Base-by-base conservation (phyloP, 1,139 yeast genomes). In the Taphrina betulina region DNA sequence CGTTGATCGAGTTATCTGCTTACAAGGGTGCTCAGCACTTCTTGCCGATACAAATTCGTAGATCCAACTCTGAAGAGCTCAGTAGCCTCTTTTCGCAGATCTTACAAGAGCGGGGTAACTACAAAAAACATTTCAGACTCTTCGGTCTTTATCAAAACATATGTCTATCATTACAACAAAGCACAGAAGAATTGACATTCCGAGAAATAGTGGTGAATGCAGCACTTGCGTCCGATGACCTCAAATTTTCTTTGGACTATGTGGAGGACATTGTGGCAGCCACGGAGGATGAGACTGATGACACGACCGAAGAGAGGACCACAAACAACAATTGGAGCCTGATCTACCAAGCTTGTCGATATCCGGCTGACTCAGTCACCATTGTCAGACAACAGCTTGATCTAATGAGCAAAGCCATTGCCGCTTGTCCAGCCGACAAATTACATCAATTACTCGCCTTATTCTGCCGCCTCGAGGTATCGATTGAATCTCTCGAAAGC, bases 181-280 rank as follows among this genome's bases (percentile, higher is more conserved):
- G 7, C 8, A 23, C 36, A 3, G 34, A 40, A 10, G 54, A 31
- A 14, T 19, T 10, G 10, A 22, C 29, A 16, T 40, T 23, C 19
- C 26, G 36, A 5, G 54, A 50, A 24, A 14, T 50, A 19, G 54
- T 50, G 5, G 46, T 35, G 12, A 50, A 50, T 33, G 45, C 54
- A 16, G 54, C 54, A 3, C 34, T 50, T 2, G 33, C 54, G 4
- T 41, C 20, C 22, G 54, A 50, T 24, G 54, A 50, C 26, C 46
- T 50, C 10, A 20, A 31, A 4, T 10, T 17, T 17, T 45, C 54
- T n/a, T 34, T 50, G 8, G 37, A 38, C 10, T 7, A 34, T 19
- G 54, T 42, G 1, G 46, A 42, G n/a, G 46, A 31, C 8, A 33
- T 33, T 7, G 16, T n/a, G 10, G 54, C 22, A n/a, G 37, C 19